Conservation (phyloP, 2,329 filamentous ascomycete species). For the Phoma sp. region DNA sequence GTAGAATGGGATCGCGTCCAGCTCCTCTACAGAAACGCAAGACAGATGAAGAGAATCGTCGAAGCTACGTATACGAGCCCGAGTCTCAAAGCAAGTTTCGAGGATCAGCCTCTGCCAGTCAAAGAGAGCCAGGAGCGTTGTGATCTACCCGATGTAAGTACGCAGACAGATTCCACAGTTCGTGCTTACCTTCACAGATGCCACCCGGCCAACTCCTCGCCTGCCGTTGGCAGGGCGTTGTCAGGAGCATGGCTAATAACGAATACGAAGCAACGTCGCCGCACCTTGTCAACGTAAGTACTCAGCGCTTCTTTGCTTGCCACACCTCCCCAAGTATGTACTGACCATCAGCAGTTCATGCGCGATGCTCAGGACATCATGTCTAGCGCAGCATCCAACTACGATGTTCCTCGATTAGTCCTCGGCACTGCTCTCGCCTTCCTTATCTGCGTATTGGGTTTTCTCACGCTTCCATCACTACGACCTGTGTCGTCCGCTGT, state of each 20-base stretch:
- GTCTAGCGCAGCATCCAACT: constrained; percentile 91
- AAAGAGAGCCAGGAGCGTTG: neutral
- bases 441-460: constrained; percentile 50
- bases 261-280: constrained; percentile 4
- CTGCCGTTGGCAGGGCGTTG: constrained; percentile 68
- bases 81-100: constrained; percentile 59
- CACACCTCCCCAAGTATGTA: neutral
- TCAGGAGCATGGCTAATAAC: constrained; percentile 18
- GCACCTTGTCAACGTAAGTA: constrained; percentile 50
- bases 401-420: constrained; percentile 71
- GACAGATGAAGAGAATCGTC: constrained; percentile 79
- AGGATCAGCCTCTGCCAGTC: constrained; percentile 22
- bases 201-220: constrained; percentile 57
- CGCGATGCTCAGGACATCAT: constrained; percentile 76
- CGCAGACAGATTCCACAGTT: neutral
- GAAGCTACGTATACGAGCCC: constrained; percentile 71
- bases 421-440: constrained; percentile 55
- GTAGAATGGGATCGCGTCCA: constrained; percentile 62
- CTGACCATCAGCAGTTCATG: constrained; percentile 62
- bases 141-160: neutral
- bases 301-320: neutral
- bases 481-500: constrained; percentile 59
- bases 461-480: constrained; percentile 43
- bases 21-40: constrained; percentile 77
- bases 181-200: neutral